Percentiles rank a stretch among this genome's conserved stretches.
Conservation (phyloP, 306 rosid genomes). For the Fragaria vesca region DNA sequence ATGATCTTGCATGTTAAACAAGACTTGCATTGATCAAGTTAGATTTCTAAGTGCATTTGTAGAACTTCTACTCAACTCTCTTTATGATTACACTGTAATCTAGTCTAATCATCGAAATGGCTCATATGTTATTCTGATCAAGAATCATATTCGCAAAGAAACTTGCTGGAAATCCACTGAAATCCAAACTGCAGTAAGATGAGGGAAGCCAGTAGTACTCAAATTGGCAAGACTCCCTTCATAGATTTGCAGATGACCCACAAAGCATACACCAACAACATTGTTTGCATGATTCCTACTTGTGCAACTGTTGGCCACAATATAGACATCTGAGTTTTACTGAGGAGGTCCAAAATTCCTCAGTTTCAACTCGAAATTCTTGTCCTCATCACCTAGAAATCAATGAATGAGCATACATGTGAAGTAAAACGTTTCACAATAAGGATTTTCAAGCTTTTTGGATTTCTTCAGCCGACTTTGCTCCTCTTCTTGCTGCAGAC, state of each 20-base stretch:
- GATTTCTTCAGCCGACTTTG: no score
- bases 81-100: not conserved
- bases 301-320: constrained; percentile 66
- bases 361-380: constrained; percentile 59
- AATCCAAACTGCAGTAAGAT: not conserved
- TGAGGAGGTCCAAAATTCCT: constrained; percentile 39
- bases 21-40: not conserved
- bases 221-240: no score
- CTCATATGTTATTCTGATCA: not conserved
- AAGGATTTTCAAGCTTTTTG: no score
- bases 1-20: not conserved
- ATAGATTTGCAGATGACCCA: constrained; percentile 38
- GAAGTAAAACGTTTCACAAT: not conserved
- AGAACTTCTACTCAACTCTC: not conserved
- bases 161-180: not conserved
- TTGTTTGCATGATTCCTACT: constrained; percentile 60
- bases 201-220: no score
- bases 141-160: not conserved
- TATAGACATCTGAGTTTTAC: constrained; percentile 39
- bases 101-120: not conserved
- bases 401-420: not conserved
- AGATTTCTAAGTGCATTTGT: not conserved
- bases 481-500: no score
- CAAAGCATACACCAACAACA: constrained; percentile 73
- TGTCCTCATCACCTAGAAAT: constrained; percentile 68